Conservation (phyloP, 140 eudicot species). For the Flaveria floridana region DNA sequence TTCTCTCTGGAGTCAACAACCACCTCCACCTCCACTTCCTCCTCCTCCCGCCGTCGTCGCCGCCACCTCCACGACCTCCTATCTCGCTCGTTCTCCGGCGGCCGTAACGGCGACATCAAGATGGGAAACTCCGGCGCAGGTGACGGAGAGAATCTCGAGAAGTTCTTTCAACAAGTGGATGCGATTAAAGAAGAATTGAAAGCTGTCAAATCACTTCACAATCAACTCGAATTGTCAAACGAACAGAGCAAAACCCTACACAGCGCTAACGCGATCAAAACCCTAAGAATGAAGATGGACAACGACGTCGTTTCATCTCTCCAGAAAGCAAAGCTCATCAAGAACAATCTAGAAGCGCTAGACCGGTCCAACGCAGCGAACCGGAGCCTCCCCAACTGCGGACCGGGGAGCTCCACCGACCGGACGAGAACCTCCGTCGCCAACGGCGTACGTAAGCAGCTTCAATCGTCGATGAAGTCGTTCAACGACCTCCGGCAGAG, state of each 20-base stretch:
- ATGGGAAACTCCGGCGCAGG: constrained; percentile 21
- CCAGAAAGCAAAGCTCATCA: constrained; percentile 45
- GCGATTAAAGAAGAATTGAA: constrained; percentile 41
- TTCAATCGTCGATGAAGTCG: constrained; percentile 40
- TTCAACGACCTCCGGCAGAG: constrained; percentile 39
- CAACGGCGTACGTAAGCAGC: constrained; percentile 42
- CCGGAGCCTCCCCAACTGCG: constrained; percentile 34
- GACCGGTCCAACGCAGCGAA: constrained; percentile 38
- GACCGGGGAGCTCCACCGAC: constrained; percentile 55
- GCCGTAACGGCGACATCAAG: constrained; percentile 39
- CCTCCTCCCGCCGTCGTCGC: no score
- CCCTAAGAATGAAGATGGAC: constrained; percentile 44
- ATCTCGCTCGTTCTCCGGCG: constrained; percentile 39
- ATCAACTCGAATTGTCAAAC: constrained; percentile 37
- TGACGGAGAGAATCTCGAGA: constrained; percentile 33
- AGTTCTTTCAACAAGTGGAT: constrained; percentile 41
- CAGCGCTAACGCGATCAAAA: constrained; percentile 43
- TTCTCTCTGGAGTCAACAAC: no score
- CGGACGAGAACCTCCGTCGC: constrained; percentile 50
- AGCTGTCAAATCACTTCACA: constrained; percentile 32
- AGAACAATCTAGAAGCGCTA: constrained; percentile 31
- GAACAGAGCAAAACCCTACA: constrained; percentile 51
- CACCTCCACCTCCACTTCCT: no score
- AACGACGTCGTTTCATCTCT: constrained; percentile 41
- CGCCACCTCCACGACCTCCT: constrained; percentile 41